These are phyloP conservation scores for Hericium alpestre DNA, from an alignment of 768 basidiomycete species.

Conservation along the genomic window DNA sequence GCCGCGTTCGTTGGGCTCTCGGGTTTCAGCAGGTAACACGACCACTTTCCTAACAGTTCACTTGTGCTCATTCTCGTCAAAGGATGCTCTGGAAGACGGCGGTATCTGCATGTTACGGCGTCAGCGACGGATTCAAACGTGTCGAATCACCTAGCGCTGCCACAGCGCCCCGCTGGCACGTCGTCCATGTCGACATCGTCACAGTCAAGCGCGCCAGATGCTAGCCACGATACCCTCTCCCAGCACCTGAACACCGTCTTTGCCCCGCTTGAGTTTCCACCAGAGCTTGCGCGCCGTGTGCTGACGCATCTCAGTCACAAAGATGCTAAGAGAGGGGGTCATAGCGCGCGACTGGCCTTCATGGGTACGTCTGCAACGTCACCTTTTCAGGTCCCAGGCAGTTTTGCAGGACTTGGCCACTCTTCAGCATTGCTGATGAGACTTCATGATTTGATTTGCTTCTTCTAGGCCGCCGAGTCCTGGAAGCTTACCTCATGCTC, in stretches of 20 bases:
- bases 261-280: constrained; percentile 55
- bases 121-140: background rate
- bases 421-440: too few species aligned
- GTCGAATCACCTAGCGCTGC: too few species aligned
- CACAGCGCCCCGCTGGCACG: too few species aligned
- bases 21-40: background rate
- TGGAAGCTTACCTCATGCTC: constrained; percentile 65
- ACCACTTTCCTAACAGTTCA: background rate
- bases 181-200: constrained; percentile 1
- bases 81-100: background rate
- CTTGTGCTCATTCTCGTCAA: background rate
- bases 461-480: constrained; percentile 57
- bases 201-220: background rate
- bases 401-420: background rate
- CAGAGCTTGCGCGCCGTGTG: constrained; percentile 59
- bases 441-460: too few species aligned
- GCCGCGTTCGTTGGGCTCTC: background rate
- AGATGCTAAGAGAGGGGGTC: constrained; percentile 44
- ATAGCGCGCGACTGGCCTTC: constrained; percentile 64
- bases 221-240: constrained; percentile 17
- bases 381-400: background rate
- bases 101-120: background rate
- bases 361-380: constrained; percentile 42
- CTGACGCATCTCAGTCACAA: constrained; percentile 73
- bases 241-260: constrained; percentile 57